Conservation (phyloP, 768 basidiomycete species). For the Boletus barrowsii region DNA sequence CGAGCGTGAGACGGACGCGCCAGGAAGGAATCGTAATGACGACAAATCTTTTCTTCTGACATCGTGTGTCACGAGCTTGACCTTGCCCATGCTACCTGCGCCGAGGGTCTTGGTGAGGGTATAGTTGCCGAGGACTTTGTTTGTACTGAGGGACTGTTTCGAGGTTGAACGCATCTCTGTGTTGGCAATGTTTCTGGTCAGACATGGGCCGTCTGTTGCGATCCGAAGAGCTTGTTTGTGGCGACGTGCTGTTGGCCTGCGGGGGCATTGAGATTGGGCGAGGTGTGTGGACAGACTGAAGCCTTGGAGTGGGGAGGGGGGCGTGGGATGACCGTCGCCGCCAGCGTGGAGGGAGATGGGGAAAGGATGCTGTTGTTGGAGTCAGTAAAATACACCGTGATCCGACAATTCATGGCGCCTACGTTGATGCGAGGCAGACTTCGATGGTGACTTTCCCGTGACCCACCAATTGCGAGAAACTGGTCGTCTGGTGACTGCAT, state of each 20-base stretch:
- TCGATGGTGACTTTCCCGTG: too few species aligned
- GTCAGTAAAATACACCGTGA: too few species aligned
- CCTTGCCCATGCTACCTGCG: conserved; percentile 98
- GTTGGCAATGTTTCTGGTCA: conserved; percentile 28
- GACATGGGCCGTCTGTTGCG: conserved; percentile 29
- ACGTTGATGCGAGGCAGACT: too few species aligned
- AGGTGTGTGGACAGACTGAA: conserved; percentile 36
- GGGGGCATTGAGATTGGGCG: conserved; percentile 77
- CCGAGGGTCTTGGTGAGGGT: conserved; percentile 95
- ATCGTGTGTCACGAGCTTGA: conserved; percentile 91
- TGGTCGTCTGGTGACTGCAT: too few species aligned
- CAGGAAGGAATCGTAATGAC: background rate
- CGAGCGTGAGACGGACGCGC: conserved; percentile 48
- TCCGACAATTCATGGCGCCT: too few species aligned
- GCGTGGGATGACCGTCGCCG: conserved; percentile 31
- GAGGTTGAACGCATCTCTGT: conserved; percentile 31
- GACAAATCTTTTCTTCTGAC: conserved; percentile 86
- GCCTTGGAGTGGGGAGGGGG: conserved; percentile 28
- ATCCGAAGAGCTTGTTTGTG: conserved; percentile 31
- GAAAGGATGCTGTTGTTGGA: conserved; percentile 4
- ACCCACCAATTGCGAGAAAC: too few species aligned
- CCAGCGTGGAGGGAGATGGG: conserved; percentile 11
- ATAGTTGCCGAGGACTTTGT: conserved; percentile 86
- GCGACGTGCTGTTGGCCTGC: conserved; percentile 42
- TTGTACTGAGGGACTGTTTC: conserved; percentile 34